Percentiles rank a stretch among this genome's conserved stretches.
Evolutionary conservation across 257 asterid species (phyloP).

Genomic region (Solanum clarkiae): DNA sequence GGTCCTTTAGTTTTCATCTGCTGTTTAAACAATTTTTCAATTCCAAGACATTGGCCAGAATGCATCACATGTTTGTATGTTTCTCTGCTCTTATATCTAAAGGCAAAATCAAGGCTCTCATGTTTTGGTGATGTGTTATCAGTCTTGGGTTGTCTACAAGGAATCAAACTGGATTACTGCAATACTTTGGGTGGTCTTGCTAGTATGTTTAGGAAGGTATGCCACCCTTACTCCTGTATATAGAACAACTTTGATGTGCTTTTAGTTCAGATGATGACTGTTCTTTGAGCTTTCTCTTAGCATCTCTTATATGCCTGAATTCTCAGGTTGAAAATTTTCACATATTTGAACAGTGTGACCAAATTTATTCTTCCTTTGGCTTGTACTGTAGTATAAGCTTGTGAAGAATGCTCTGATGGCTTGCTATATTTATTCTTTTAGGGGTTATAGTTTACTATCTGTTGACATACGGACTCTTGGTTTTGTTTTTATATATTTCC

Average conservation of each 20-base stretch:
- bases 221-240: background rate
- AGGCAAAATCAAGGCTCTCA: background rate
- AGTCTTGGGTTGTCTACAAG: conserved; percentile 74
- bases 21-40: background rate
- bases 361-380: background rate
- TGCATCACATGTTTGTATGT: background rate
- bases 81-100: background rate
- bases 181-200: conserved; percentile 43
- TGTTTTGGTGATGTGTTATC: conserved; percentile 5
- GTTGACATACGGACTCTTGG: background rate
- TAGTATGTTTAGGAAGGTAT: conserved; percentile 76
- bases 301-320: background rate
- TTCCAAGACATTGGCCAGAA: background rate
- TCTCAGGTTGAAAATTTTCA: background rate
- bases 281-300: background rate
- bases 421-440: background rate
- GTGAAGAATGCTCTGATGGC: background rate
- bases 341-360: background rate
- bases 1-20: background rate
- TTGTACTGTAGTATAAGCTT: background rate
- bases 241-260: background rate
- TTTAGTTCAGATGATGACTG: background rate
- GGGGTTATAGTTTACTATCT: background rate
- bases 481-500: background rate
- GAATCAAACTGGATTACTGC: conserved; percentile 53